Percentiles rank a stretch among this genome's conserved stretches.
These are phyloP conservation scores for Backusella parvicylindrica DNA, from an alignment of 192 early-diverging fungal genomes.

Conservation along the genomic window DNA sequence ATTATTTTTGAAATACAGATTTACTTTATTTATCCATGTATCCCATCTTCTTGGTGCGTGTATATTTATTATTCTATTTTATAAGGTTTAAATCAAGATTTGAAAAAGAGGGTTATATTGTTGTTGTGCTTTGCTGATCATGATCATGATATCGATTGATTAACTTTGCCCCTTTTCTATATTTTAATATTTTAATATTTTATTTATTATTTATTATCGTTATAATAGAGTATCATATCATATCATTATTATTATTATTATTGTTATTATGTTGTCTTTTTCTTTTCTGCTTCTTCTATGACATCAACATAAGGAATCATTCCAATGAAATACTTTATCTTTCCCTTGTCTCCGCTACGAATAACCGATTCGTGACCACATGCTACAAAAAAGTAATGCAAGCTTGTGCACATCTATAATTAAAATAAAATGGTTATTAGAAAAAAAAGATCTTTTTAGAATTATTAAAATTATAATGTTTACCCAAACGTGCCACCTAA, in stretches of 20 bases:
- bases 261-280: not conserved
- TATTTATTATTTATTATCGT: not conserved
- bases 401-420: conserved; percentile 27
- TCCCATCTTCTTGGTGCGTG: not conserved
- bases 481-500: not conserved
- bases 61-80: no score
- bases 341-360: not conserved
- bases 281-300: not conserved
- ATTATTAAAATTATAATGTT: not conserved
- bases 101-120: not conserved
- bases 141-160: not conserved
- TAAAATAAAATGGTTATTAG: not conserved
- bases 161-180: not conserved
- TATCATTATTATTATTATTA: no score
- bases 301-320: not conserved
- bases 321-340: not conserved
- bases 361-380: conserved; percentile 12
- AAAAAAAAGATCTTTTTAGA: conserved; percentile 1
- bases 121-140: not conserved
- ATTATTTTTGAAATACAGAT: not conserved
- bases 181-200: not conserved
- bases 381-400: conserved; percentile 29
- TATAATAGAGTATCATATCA: not conserved
- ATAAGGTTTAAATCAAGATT: not conserved
- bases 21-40: not conserved